Base-by-base conservation (phyloP, 257 asterid genomes). In the Solanum ossicruentum region DNA sequence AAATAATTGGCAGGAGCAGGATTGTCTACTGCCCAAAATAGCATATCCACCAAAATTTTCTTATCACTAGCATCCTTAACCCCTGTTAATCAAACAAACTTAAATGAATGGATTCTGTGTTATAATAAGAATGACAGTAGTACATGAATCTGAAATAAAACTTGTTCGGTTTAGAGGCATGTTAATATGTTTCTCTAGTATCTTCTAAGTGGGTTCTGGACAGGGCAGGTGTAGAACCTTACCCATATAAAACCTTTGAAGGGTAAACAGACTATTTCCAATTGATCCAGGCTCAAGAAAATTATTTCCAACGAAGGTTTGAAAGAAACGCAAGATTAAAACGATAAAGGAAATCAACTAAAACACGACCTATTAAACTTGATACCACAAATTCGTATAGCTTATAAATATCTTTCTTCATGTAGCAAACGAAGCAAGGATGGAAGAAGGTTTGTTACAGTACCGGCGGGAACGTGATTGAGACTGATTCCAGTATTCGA, bases 381-480 rank as follows among this genome's bases (percentile, higher is more conserved):
- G 13, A 63, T 23, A 2, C 72, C 20, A 65, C 20, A 28, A 66
- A 63, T 63, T 63, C 17, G 70, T 23, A 63, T 23, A 63, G 16
- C 70, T 18, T 63, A 23, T 12, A 28, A 63, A 63, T 3, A 65
- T 26, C 7, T 26, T 26, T 3, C 39, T 26, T 26, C 77, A 36
- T 7, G 11, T 32, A 66, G 45, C n/a, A 32, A 66, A 66, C 32
- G 13, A 32, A 67, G 49, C 49, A 36, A 36, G 49, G 3, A 23
- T 72, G n/a, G 32, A 72, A 72, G 9, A 72, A 7, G 45, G 63
- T 8, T 49, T 26, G 63, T 4, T 23, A 66, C 57, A 1, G 23
- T 92, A 94, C 99, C 99, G 43, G 97, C 95, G 3, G 98, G 99
- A 32, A 95, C 99, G 82, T 95, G 98, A 83, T 93, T 93, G 78